These are phyloP conservation scores for Collybiopsis luxurians DNA, from an alignment of 768 basidiomycete genomes.

Conservation along the genomic window DNA sequence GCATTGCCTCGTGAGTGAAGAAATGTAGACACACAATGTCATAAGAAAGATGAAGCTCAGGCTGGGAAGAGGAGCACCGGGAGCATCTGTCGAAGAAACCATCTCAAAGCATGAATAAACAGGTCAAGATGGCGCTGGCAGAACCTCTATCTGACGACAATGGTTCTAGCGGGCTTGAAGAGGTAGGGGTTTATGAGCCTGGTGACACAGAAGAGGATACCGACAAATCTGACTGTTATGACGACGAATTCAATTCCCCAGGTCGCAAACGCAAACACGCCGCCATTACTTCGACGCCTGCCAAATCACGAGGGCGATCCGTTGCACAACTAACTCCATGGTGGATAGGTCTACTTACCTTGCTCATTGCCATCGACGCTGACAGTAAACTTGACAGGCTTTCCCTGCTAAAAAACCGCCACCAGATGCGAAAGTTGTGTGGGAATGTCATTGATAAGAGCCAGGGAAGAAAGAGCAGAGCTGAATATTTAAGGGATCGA, in stretches of 20 bases:
- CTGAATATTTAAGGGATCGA: no score
- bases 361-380: no score
- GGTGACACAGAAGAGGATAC: constrained; percentile 19
- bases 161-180: constrained; percentile 25
- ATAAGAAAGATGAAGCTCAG: constrained; percentile 26
- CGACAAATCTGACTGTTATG: constrained; percentile 20
- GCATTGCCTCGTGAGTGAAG: no score
- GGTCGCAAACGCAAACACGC: constrained; percentile 50
- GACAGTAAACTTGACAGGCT: no score
- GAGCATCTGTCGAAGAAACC: background rate
- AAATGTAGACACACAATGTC: no score
- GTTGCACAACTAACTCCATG: constrained; percentile 69
- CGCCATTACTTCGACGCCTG: constrained; percentile 24
- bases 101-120: background rate
- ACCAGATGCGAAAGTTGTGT: no score
- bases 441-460: no score
- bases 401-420: no score
- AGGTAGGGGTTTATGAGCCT: constrained; percentile 19
- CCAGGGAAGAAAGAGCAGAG: no score
- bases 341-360: no score
- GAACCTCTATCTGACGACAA: constrained; percentile 24
- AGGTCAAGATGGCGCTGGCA: background rate
- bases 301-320: constrained; percentile 32
- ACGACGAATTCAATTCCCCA: constrained; percentile 50
- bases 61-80: constrained; percentile 14